phyloP scores from a whole-genome alignment of 108 stramenopile species.

The Stephanodiscus minutulus region DNA sequence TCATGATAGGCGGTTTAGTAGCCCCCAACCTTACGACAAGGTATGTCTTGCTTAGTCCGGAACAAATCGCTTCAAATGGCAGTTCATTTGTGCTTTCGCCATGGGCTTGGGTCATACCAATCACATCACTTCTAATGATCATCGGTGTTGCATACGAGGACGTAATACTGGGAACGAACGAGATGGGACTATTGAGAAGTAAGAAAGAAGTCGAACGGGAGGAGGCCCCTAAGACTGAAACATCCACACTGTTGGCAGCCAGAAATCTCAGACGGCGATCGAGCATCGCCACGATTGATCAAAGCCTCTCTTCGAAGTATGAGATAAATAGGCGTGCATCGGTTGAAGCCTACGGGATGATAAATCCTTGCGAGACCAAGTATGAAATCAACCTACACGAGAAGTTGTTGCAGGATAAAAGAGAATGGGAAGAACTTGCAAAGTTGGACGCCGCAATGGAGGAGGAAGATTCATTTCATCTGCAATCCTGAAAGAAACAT shows the following conservation, averaged over 20 bases:
- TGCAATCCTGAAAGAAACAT: neutral
- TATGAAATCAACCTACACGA: slow-evolving; percentile 15
- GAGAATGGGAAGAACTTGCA: slow-evolving; percentile 21
- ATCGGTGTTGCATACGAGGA: slow-evolving; percentile 17
- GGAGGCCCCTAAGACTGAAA: neutral
- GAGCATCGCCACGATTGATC: slow-evolving; percentile 28
- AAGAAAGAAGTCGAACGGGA: neutral
- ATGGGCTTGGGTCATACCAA: slow-evolving; percentile 22
- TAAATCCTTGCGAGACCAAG: slow-evolving; percentile 16
- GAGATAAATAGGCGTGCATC: slow-evolving; percentile 38
- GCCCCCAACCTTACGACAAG: slow-evolving; percentile 13
- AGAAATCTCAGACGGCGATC: slow-evolving; percentile 28
- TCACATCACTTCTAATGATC: slow-evolving; percentile 9
- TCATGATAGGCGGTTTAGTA: slow-evolving; percentile 23
- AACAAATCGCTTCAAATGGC: neutral
- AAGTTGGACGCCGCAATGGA: neutral
- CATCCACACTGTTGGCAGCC: neutral
- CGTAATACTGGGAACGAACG: slow-evolving; percentile 17
- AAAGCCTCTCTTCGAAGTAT: slow-evolving; percentile 21
- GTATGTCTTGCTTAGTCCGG: slow-evolving; percentile 10
- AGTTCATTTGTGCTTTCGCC: slow-evolving; percentile 5
- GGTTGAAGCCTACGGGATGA: slow-evolving; percentile 16
- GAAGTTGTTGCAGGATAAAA: slow-evolving; percentile 7
- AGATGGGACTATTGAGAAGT: neutral
- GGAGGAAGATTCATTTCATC: neutral